Evolutionary conservation across 148 eudicot species (phyloP), one percentile per base, ranked within the genome.

Genomic region (Silene uniflora): DNA sequence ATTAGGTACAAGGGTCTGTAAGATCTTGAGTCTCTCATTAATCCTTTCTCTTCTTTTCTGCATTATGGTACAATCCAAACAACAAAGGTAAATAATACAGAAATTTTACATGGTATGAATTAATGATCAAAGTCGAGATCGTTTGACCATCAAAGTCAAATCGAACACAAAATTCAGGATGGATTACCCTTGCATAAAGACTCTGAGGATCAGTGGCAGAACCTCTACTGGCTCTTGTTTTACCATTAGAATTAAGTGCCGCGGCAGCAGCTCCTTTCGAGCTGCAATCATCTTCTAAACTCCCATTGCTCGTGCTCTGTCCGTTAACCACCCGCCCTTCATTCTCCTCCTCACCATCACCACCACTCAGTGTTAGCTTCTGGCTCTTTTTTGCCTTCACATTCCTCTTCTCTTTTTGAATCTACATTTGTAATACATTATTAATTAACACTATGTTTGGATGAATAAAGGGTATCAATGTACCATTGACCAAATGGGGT

Each of bases 131-230:
- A 29, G 32, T 29, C 32, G n/a, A n/a, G n/a, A n/a, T n/a, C n/a
- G n/a, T n/a, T n/a, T n/a, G n/a, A n/a, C n/a, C n/a, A n/a, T n/a
- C n/a, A n/a, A n/a, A n/a, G n/a, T n/a, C n/a, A n/a, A n/a, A n/a
- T n/a, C n/a, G n/a, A n/a, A n/a, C n/a, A n/a, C n/a, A n/a, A n/a
- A n/a, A n/a, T n/a, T n/a, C n/a, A n/a, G n/a, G n/a, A n/a, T n/a
- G n/a, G n/a, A 7, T 42, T 85, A 93, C 94, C 94, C 98, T 89
- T 16, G 98, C 97, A 80, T 93, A 91, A 65, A 91, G 89, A 78
- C 98, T 91, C 67, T 93, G 98, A 55, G 98, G 93, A 83, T 91
- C 98, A 19, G 91, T 88, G 54, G 98, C 98, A 10, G 97, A 86
- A 3, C 95, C 97, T 78, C 90, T 70, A 69, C 80, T 86, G 59